Evolutionary conservation across 306 rosid genomes (phyloP).

Genomic region (Casuarina cunninghamiana): DNA sequence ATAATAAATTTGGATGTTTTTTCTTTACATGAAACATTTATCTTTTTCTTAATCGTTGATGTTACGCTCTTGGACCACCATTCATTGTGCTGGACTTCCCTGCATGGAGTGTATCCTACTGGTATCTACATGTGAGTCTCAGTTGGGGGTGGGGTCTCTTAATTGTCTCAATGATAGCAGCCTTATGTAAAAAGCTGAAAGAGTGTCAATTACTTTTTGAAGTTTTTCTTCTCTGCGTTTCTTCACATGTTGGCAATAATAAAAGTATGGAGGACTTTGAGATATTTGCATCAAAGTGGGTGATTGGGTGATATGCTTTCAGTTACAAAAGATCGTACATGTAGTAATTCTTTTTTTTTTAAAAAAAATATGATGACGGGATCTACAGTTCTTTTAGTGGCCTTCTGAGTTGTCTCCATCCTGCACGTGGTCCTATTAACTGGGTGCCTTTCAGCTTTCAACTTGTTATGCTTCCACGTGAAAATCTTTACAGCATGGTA

Average conservation of each 20-base stretch:
- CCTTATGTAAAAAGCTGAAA: neutral
- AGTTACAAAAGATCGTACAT: neutral
- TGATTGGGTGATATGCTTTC: neutral
- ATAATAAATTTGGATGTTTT: neutral
- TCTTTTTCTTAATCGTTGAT: neutral
- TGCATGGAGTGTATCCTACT: no score
- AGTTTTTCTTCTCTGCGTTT: neutral
- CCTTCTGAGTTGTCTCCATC: no score
- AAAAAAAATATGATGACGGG: no score
- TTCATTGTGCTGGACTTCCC: neutral
- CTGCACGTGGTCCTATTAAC: neutral
- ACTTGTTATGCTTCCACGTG: neutral
- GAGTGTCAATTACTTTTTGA: neutral
- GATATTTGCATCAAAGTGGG: neutral
- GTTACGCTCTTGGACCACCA: neutral
- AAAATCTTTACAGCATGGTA: neutral
- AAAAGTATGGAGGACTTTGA: neutral
- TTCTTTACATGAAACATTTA: neutral
- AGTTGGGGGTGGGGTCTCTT: neutral
- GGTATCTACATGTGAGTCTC: neutral
- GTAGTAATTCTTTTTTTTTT: no score
- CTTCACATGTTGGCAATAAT: neutral
- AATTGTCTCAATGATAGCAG: neutral
- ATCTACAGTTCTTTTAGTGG: no score
- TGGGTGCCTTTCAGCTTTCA: neutral